Conservation (phyloP, 2,329 filamentous ascomycete species). For the Fusarium chlamydosporum region DNA sequence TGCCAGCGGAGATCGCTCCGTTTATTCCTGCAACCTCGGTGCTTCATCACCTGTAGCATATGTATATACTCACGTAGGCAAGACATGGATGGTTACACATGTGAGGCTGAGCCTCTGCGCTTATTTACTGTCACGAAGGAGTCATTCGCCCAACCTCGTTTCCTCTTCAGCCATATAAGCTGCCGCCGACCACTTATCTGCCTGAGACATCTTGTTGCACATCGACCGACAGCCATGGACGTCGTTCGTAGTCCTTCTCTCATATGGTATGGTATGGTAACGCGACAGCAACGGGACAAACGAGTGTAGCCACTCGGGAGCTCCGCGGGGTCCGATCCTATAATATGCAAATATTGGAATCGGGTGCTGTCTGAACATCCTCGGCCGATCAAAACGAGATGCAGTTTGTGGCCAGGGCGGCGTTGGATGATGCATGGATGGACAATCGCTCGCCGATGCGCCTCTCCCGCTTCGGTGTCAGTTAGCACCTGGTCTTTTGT, state of each 20-base stretch:
- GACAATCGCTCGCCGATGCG: conserved; percentile 14
- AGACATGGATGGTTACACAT: conserved; percentile 23
- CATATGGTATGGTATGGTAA: conserved; percentile 21
- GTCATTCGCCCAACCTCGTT: conserved; percentile 16
- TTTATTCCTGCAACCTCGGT: conserved; percentile 7
- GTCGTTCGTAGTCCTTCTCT: conserved; percentile 5
- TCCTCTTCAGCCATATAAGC: conserved; percentile 28
- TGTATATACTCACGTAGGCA: conserved; percentile 14
- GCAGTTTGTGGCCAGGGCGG: conserved; percentile 3
- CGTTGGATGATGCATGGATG: conserved; percentile 11
- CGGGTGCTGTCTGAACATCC: conserved; percentile 16
- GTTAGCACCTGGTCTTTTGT: conserved; percentile 15
- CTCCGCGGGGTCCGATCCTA: conserved; percentile 25
- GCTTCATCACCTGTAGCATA: conserved; percentile 11
- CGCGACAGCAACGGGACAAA: conserved; percentile 20
- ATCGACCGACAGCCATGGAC: conserved; percentile 3
- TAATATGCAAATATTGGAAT: conserved; percentile 10
- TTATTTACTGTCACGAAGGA: conserved; percentile 7
- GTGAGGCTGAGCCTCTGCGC: conserved; percentile 17
- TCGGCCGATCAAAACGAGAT: conserved; percentile 11
- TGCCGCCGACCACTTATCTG: conserved; percentile 17
- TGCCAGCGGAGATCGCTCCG: conserved; percentile 1
- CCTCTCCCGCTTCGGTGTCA: conserved; percentile 27
- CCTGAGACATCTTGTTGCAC: conserved; percentile 8
- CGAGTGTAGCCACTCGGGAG: conserved; percentile 37